Percentiles rank a stretch among this genome's conserved stretches.
Conservation (phyloP, 306 rosid genomes). For the Begonia peltatifolia region DNA sequence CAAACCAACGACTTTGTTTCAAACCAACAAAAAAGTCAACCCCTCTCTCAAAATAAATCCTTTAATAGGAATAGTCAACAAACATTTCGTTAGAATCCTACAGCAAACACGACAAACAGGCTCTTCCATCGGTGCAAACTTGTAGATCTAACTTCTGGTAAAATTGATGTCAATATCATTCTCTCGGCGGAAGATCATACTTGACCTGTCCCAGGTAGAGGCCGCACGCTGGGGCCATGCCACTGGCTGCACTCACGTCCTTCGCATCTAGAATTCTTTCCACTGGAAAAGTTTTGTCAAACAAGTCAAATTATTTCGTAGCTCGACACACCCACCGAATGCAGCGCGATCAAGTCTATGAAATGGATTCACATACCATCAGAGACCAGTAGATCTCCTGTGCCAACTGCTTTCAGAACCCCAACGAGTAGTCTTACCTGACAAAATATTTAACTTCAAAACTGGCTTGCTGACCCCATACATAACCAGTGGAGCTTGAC, state of each 20-base stretch:
- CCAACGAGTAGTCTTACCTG: constrained; percentile 93
- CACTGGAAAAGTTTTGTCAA: constrained; percentile 25
- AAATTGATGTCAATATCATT: neutral
- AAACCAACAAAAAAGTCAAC: too few species aligned
- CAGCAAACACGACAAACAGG: too few species aligned
- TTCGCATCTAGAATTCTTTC: constrained; percentile 73
- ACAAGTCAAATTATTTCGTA: too few species aligned
- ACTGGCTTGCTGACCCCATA: neutral
- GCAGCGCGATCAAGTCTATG: neutral
- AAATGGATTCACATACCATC: constrained; percentile 31
- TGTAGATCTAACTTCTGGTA: too few species aligned
- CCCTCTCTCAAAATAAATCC: too few species aligned
- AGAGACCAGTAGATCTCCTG: constrained; percentile 42
- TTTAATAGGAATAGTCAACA: too few species aligned
- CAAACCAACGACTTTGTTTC: too few species aligned
- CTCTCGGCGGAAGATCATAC: constrained; percentile 26
- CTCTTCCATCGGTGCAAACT: too few species aligned
- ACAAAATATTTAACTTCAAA: constrained; percentile 1
- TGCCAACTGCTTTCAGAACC: constrained; percentile 71
- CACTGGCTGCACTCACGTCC: constrained; percentile 59
- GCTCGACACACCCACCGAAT: neutral
- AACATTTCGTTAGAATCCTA: too few species aligned
- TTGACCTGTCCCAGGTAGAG: constrained; percentile 76
- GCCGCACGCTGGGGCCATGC: constrained; percentile 96
- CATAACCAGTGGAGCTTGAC: too few species aligned